Conservation (phyloP, 2,329 filamentous ascomycete genomes). For the Alternaria brassicae region DNA sequence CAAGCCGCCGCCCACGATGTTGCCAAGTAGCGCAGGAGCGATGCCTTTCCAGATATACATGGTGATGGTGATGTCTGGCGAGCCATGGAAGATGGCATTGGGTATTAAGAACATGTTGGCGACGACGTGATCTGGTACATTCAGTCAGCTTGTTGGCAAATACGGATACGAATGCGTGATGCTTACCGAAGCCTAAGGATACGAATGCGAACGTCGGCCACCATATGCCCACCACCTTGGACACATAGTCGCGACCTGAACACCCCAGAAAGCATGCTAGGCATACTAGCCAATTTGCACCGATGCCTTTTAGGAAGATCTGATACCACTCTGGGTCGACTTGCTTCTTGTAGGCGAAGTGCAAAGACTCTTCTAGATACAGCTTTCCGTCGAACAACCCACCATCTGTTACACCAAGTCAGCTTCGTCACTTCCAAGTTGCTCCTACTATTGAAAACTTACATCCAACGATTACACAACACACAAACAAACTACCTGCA, state of each 20-base stretch:
- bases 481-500: constrained; percentile 58
- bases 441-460: constrained; percentile 16
- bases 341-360: constrained; percentile 28
- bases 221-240: constrained; percentile 40
- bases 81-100: constrained; percentile 33
- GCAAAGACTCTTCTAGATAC: constrained; percentile 25
- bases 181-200: constrained; percentile 25
- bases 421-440: neutral
- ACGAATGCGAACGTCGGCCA: constrained; percentile 37
- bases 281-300: constrained; percentile 34
- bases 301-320: constrained; percentile 32
- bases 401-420: constrained; percentile 47
- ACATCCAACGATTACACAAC: constrained; percentile 59
- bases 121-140: constrained; percentile 29
- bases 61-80: constrained; percentile 28
- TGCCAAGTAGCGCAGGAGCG: constrained; percentile 32
- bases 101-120: constrained; percentile 42
- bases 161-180: neutral
- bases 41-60: constrained; percentile 42
- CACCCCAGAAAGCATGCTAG: constrained; percentile 32
- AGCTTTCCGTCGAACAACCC: constrained; percentile 51
- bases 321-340: constrained; percentile 24
- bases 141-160: neutral
- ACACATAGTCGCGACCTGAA: constrained; percentile 26
- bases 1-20: constrained; percentile 30